Percentiles rank a stretch among this genome's conserved stretches.
Conservation (phyloP, 2,329 filamentous ascomycete species). For the Blumeria graminis region DNA sequence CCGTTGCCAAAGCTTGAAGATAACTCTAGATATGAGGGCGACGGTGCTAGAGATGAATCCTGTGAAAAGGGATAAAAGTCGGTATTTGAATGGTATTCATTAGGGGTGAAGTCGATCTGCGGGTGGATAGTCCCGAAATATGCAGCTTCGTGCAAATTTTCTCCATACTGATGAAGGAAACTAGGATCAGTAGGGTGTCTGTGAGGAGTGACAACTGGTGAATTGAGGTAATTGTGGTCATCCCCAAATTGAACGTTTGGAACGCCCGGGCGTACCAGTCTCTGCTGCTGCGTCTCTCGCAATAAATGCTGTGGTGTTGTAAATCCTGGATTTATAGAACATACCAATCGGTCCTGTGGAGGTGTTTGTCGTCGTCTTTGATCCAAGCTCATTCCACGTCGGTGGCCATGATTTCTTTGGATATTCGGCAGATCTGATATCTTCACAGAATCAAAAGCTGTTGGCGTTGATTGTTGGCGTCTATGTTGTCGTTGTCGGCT, state of each 20-base stretch:
- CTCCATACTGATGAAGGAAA: slow-evolving; percentile 16
- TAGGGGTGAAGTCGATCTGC: slow-evolving; percentile 16
- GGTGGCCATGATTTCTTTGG: slow-evolving; percentile 34
- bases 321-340: slow-evolving; percentile 32
- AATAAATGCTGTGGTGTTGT: slow-evolving; percentile 48
- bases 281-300: slow-evolving; percentile 80
- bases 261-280: slow-evolving; percentile 54
- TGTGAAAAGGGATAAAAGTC: slow-evolving; percentile 13
- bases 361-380: slow-evolving; percentile 34
- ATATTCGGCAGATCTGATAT: slow-evolving; percentile 39
- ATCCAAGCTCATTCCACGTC: slow-evolving; percentile 69
- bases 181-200: slow-evolving; percentile 26
- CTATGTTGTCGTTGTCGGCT: slow-evolving; percentile 53
- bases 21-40: slow-evolving; percentile 13
- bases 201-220: slow-evolving; percentile 30
- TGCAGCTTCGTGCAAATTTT: slow-evolving; percentile 8
- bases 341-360: slow-evolving; percentile 19
- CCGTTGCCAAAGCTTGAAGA: slow-evolving; percentile 11
- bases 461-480: slow-evolving; percentile 70
- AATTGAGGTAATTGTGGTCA: slow-evolving; percentile 31
- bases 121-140: slow-evolving; percentile 23
- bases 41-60: slow-evolving; percentile 10
- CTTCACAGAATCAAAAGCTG: slow-evolving; percentile 51
- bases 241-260: slow-evolving; percentile 13
- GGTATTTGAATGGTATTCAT: slow-evolving; percentile 10